Base-by-base conservation (phyloP, 2,329 filamentous ascomycete species). In the Rugonectria rugulosa region DNA sequence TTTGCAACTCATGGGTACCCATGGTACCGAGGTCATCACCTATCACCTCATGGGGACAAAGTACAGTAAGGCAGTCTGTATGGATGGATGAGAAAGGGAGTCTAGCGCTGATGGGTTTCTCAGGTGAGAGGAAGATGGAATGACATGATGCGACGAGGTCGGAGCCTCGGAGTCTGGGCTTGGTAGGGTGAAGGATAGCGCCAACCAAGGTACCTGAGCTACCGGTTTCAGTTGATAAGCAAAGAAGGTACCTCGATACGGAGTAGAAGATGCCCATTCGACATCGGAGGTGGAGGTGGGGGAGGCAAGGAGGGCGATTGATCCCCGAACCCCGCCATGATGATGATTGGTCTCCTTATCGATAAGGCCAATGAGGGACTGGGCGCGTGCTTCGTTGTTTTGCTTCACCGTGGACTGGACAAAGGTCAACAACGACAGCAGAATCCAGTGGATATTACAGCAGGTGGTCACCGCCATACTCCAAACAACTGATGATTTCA, bases 1-100 rank as follows among this genome's bases (percentile, higher is more conserved):
- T n/a, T n/a, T n/a, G n/a, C n/a, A 19, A 54, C 37, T 21, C 52
- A 54, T 54, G 52, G 52, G 27, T 49, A 54, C 41, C 52, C 52
- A 55, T 55, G 52, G 46, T 20, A 26, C n/a, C n/a, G n/a, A n/a
- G n/a, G n/a, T n/a, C n/a, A n/a, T n/a, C n/a, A n/a, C n/a, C n/a
- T n/a, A n/a, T n/a, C n/a, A n/a, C n/a, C n/a, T n/a, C n/a, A n/a
- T n/a, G n/a, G n/a, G n/a, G n/a, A n/a, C n/a, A n/a, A n/a, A n/a
- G n/a, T n/a, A n/a, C n/a, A n/a, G n/a, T n/a, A n/a, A n/a, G n/a
- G n/a, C n/a, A n/a, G n/a, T n/a, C n/a, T n/a, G n/a, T n/a, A n/a
- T n/a, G n/a, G n/a, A n/a, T n/a, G n/a, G n/a, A n/a, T 12, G 24
- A 27, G 31, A 34, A 34, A 27, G 24, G 26, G 19, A 42, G 38